Evolutionary conservation across 140 eudicot genomes (phyloP), one percentile per base, ranked within the genome.

Genomic region (Bidens hawaiensis): DNA sequence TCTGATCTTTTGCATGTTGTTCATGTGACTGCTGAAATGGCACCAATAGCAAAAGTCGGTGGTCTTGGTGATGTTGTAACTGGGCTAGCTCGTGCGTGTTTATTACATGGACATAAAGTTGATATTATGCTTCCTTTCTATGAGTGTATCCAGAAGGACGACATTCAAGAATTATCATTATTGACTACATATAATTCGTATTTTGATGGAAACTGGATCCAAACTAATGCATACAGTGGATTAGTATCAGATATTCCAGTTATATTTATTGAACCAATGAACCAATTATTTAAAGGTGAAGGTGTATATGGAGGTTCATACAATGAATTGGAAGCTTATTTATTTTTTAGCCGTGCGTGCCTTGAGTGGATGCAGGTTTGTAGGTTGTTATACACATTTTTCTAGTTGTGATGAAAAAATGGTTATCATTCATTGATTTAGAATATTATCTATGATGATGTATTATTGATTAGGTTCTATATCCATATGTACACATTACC

Each of bases 351-450:
- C 33, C 97, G 95, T 59, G 97, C 97, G 24, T 85, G 97, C 88
- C 95, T 89, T 64, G 95, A 89, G 63, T 89, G 91, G 89, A 80
- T 89, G 95, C 97, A 89, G 97, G 97, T 89, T 67, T 66, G 78
- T 64, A n/a, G 56, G 52, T 67, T 43, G 23, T 23, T 57, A 10
- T 57, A 51, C 36, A 47, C 61, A 27, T 27, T 27, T n/a, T 27
- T 54, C 14, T 27, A 54, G 24, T 27, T 54, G 6, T 54, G 2
- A 54, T 54, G 22, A 54, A 14, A n/a, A n/a, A n/a, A n/a, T n/a
- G n/a, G n/a, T n/a, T n/a, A n/a, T n/a, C n/a, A n/a, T n/a, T n/a
- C n/a, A n/a, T n/a, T n/a, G n/a, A n/a, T n/a, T n/a, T 38, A 52
- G 38, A 25, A 54, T 27, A 54, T 12, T 50, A 50, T 54, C 21